Evolutionary conservation across 345 rosid species (phyloP).

Genomic region (Hibiscus trionum): DNA sequence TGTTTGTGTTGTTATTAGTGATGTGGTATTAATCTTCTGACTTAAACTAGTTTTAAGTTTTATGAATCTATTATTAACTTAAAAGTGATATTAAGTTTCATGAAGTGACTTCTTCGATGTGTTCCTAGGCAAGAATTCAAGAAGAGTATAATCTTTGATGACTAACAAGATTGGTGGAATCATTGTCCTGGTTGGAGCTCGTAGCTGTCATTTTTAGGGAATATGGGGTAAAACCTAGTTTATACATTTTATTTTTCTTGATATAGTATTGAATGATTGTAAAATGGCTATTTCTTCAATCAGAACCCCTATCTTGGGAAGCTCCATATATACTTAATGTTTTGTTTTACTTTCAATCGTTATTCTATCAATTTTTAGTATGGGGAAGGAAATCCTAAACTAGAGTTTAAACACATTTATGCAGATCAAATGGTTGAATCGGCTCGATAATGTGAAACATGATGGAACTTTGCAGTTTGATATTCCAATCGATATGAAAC

Average conservation of each 20-base stretch:
- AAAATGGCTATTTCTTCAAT: neutral
- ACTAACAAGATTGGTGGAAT: neutral
- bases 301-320: neutral
- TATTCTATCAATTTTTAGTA: neutral
- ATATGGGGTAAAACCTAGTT: neutral
- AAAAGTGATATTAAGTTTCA: neutral
- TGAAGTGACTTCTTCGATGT: neutral
- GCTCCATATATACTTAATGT: neutral
- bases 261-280: neutral
- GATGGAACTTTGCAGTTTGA: slow-evolving; percentile 91
- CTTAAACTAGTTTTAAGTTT: neutral
- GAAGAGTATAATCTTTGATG: neutral
- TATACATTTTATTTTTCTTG: neutral
- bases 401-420: slow-evolving; percentile 5
- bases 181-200: neutral
- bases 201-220: neutral
- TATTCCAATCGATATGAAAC: slow-evolving; percentile 66
- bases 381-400: neutral
- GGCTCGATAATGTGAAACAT: slow-evolving; percentile 88
- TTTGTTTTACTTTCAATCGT: neutral
- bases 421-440: slow-evolving; percentile 74
- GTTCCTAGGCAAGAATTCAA: neutral
- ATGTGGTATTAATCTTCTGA: neutral
- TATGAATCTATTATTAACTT: neutral
- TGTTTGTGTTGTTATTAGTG: neutral